Conservation (phyloP, 1,284 basidiomycete species). For the Austroboletus niveus region DNA sequence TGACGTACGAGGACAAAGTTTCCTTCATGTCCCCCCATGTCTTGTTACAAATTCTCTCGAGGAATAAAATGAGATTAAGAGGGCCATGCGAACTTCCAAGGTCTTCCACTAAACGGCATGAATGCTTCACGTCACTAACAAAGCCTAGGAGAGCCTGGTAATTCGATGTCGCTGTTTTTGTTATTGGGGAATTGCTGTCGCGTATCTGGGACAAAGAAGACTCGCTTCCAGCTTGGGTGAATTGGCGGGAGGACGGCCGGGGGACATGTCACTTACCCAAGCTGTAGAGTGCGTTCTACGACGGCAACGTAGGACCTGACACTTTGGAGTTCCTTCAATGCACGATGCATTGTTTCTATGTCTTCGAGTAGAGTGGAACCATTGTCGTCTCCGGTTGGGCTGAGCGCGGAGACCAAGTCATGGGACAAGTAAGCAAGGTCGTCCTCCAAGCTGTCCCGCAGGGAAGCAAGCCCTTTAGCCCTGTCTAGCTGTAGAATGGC, state of each 20-base stretch:
- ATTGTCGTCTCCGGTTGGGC: slow-evolving; percentile 39
- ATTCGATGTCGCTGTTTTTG: slow-evolving; percentile 47
- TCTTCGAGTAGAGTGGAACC: slow-evolving; percentile 74
- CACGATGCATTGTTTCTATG: slow-evolving; percentile 70
- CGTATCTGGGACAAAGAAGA: slow-evolving; percentile 50
- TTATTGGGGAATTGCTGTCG: slow-evolving; percentile 38
- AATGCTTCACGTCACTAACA: slow-evolving; percentile 45
- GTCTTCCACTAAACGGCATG: slow-evolving; percentile 48
- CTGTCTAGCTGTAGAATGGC: slow-evolving; percentile 50
- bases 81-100: slow-evolving; percentile 32
- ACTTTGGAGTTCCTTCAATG: slow-evolving; percentile 70
- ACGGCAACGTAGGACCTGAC: slow-evolving; percentile 76
- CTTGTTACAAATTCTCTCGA: slow-evolving; percentile 57
- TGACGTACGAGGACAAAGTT: slow-evolving; percentile 59
- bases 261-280: slow-evolving; percentile 59
- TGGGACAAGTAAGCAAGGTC: slow-evolving; percentile 68
- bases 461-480: slow-evolving; percentile 71
- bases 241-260: slow-evolving; percentile 2
- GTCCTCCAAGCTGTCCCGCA: slow-evolving; percentile 74
- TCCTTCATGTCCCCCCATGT: slow-evolving; percentile 78
- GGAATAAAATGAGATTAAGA: slow-evolving; percentile 56
- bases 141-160: slow-evolving; percentile 65
- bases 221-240: slow-evolving; percentile 46
- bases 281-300: slow-evolving; percentile 64
- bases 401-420: slow-evolving; percentile 59